Evolutionary conservation across 2,329 filamentous ascomycete species (phyloP), one percentile per base, ranked within the genome.

Genomic region (Ophiostoma triangulosporum): DNA sequence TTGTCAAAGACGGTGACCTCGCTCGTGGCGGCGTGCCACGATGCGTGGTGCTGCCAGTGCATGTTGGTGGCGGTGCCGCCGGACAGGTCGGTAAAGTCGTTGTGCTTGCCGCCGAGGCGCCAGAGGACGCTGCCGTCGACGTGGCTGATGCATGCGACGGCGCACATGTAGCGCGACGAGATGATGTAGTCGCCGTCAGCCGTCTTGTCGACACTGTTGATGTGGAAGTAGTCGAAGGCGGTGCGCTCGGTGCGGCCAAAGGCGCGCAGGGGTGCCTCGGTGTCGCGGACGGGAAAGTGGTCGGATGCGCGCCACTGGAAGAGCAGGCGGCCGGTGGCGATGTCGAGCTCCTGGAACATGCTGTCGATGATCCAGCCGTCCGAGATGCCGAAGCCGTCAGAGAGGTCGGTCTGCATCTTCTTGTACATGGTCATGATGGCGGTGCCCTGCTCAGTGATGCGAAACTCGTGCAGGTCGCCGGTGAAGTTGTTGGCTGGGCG

Each of bases 171-270:
- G 1, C 75, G 71, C 0, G 71, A 68, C 0, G 75, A 80, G n/a
- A 81, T 66, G 11, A 80, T 62, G 54, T 75, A 81, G 59, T 80
- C 73, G 4, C 74, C 74, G 0, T 68, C 58, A 0, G 63, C 59
- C 51, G 72, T 70, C 60, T 78, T 77, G 59, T 77, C 72, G 27
- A 80, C 64, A 33, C 73, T 74, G 64, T 79, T 77, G 63, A 80
- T 72, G 61, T 78, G 75, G 61, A 78, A 78, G 56, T 71, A 78
- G 61, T 80, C 76, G 64, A 74, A 80, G 1, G 69, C 66, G 22
- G 61, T 60, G 3, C 61, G 59, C 43, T 59, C 59, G 33, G 60
- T 62, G 26, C 56, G 60, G 4, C 64, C 51, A 1, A 29, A 9
- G 1, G 22, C 22, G n/a, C 43, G 14, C 9, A 48, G n/a, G 9